These are phyloP conservation scores for Parathielavia hyrcaniae DNA, from an alignment of 495 filamentous ascomycete species.

Conservation along the genomic window DNA sequence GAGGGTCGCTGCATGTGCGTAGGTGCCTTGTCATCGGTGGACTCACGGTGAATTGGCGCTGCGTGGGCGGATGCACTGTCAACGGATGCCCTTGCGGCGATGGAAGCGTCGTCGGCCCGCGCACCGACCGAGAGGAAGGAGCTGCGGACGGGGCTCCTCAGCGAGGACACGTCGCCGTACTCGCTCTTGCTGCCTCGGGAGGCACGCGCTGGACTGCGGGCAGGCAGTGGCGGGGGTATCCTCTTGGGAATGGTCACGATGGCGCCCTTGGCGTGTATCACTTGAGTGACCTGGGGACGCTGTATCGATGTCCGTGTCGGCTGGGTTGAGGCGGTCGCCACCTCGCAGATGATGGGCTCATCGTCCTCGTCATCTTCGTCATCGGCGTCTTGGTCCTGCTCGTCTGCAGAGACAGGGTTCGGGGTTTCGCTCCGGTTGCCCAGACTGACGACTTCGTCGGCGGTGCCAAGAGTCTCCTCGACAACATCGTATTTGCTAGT, in stretches of 20 bases:
- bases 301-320: slow-evolving; percentile 48
- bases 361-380: slow-evolving; percentile 44
- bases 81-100: slow-evolving; percentile 16
- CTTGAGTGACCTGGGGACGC: slow-evolving; percentile 37
- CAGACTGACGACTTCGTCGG: background rate
- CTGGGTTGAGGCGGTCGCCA: slow-evolving; percentile 44
- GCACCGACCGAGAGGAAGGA: slow-evolving; percentile 28
- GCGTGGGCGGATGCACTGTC: slow-evolving; percentile 15
- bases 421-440: background rate
- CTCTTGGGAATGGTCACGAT: slow-evolving; percentile 69
- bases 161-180: slow-evolving; percentile 27
- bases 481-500: background rate
- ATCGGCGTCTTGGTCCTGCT: slow-evolving; percentile 36
- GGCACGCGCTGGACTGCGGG: slow-evolving; percentile 50
- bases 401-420: slow-evolving; percentile 17
- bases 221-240: slow-evolving; percentile 57
- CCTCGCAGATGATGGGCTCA: slow-evolving; percentile 48
- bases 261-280: slow-evolving; percentile 49
- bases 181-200: slow-evolving; percentile 39
- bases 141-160: slow-evolving; percentile 31
- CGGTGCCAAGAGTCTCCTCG: background rate
- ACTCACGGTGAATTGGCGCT: background rate
- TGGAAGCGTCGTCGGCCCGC: slow-evolving; percentile 5
- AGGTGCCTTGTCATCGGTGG: background rate
- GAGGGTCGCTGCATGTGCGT: slow-evolving; percentile 5